Evolutionary conservation across 345 rosid genomes (phyloP), one percentile per base, ranked within the genome.

Genomic region (Citrus hindsii): DNA sequence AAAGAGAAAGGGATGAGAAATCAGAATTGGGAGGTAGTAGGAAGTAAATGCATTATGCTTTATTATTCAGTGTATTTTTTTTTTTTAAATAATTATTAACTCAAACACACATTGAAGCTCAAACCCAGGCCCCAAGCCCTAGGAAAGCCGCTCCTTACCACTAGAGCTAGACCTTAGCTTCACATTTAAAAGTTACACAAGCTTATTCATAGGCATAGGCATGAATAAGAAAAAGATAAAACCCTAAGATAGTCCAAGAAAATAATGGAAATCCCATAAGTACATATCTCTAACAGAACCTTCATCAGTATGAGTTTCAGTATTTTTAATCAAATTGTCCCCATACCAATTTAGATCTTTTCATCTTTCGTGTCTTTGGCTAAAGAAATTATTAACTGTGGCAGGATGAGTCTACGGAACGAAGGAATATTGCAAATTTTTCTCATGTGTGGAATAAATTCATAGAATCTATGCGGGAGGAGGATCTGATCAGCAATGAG

Each of bases 401-500:
- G 79, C 91, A 96, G 99, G 92, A 84, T 32, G 90, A 90, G 51
- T 8, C 77, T 1, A 73, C 46, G 25, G 86, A 85, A 79, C 85
- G 86, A 72, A 84, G 78, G 80, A 87, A 89, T 79, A 87, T 89
- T 83, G 89, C 88, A n/a, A 86, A 85, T 77, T 94, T 96, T 85
- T 90, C 98, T 76, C 88, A 81, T 67, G 89, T 96, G 84, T 96
- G 99, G 99, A 96, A 96, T 81, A 79, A 85, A 86, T 94, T 96
- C 88, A 92, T 96, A 81, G 0, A 79, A 67, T 84, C 92, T 79
- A 90, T 96, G 98, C 92, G 98, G 83, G 56, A 21, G 30, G 97
- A 96, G 82, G 99, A 96, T 87, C 84, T 94, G 78, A 92, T 96
- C 84, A 91, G 86, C 83, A 80, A 96, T 83, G 87, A 87, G 99